Base-by-base conservation (phyloP, 108 stramenopile genomes). In the Discostella stelligeroides region DNA sequence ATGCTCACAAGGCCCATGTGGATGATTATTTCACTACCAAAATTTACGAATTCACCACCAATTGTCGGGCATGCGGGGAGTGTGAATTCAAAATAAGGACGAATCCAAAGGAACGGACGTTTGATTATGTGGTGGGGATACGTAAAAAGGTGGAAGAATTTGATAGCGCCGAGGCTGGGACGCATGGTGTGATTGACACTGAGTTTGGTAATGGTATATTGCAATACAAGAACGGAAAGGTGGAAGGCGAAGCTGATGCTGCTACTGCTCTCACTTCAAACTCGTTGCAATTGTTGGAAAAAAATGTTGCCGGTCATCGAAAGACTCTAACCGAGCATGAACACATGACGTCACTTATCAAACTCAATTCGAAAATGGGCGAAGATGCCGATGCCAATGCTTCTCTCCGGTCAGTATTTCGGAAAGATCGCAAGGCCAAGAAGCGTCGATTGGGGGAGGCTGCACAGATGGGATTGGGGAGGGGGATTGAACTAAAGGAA, bases 31-130 rank as follows among this genome's bases (percentile, higher is more conserved):
- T 91, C 63, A 85, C 92, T 13, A 88, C 95, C 6, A 86, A 80
- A 59, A 96, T 99, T 42, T 95, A 82, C 63, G 91, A 96, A 72
- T 99, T 99, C 71, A 73, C 63, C 27, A 96, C 95, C 75, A 92
- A 88, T 56, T 99, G 98, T 81, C 86, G 93, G 29, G 70, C 73
- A 1, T 97, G 96, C 83, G 73, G 58, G 17, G 67, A 79, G 29
- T 68, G 61, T 11, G 69, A 68, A 25, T 88, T 96, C 68, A 63
- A 82, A 20, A 95, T 97, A 55, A 79, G 89, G 43, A 95, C 91
- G 39, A 87, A 95, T 79, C 91, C 89, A 0, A 67, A 85, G 68
- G 81, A 85, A 38, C 84, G 75, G 45, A 74, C 81, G 24, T 96
- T 92, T 76, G 91, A 88, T 59, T 92, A 91, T 72, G 60, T 86